These are phyloP conservation scores for Nectriaceae sp. DNA, from an alignment of 2,329 filamentous ascomycete species.

Conservation along the genomic window DNA sequence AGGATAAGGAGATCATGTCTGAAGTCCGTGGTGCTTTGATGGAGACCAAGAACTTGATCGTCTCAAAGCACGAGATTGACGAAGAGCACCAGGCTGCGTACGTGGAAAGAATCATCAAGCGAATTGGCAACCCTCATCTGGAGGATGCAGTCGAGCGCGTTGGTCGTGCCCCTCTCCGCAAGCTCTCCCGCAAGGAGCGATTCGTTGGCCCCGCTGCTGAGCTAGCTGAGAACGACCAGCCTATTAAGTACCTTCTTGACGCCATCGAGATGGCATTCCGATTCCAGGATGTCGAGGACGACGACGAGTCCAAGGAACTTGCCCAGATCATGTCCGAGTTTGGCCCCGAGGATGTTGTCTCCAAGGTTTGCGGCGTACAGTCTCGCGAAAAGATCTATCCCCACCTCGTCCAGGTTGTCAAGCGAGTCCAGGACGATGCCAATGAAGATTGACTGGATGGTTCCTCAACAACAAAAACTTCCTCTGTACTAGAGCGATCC, in stretches of 20 bases:
- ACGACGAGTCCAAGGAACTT: conserved; percentile 85
- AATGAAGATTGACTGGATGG: conserved; percentile 43
- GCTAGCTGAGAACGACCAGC: conserved; percentile 78
- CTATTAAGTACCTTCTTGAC: conserved; percentile 72
- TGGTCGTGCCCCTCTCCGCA: conserved; percentile 89
- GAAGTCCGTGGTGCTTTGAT: conserved; percentile 78
- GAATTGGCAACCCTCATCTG: conserved; percentile 90
- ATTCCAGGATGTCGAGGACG: conserved; percentile 92
- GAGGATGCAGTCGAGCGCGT: conserved; percentile 95
- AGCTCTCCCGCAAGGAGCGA: conserved; percentile 91
- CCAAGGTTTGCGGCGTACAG: conserved; percentile 80
- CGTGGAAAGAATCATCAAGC: conserved; percentile 86
- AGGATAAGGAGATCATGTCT: conserved; percentile 75
- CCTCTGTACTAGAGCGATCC: conserved; percentile 13
- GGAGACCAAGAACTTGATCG: conserved; percentile 86
- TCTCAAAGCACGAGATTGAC: conserved; percentile 81
- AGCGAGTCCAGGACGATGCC: conserved; percentile 75
- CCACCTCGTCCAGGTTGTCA: conserved; percentile 74
- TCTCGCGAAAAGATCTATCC: conserved; percentile 75
- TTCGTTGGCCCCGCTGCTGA: conserved; percentile 92
- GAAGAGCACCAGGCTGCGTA: conserved; percentile 79
- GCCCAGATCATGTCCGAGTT: conserved; percentile 81
- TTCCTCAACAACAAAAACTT: neutral
- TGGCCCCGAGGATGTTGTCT: conserved; percentile 72
- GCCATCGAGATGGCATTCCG: conserved; percentile 90